Evolutionary conservation across 1,139 yeast species (phyloP).

Genomic region (Groenewaldozyma auringiensis): DNA sequence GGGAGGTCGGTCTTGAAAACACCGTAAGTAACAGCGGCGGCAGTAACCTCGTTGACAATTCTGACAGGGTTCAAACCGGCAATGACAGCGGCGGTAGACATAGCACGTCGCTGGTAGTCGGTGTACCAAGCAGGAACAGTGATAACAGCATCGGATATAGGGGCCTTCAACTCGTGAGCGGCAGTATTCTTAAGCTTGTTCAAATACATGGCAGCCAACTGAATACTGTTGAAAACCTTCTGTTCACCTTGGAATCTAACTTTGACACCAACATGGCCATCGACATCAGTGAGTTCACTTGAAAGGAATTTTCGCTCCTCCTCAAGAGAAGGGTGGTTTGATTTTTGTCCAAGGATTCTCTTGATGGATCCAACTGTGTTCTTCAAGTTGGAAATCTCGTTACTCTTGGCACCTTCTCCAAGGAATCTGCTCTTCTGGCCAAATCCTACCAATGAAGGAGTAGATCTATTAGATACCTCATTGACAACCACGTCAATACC

Average conservation of each 20-base stretch:
- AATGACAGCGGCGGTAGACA: slow-evolving; percentile 85
- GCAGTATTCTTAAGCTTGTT: slow-evolving; percentile 82
- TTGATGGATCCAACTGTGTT: slow-evolving; percentile 93
- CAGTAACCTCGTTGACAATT: slow-evolving; percentile 93
- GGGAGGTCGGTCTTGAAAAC: slow-evolving; percentile 94
- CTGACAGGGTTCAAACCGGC: slow-evolving; percentile 98
- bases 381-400: slow-evolving; percentile 91
- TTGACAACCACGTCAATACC: slow-evolving; percentile 97
- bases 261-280: slow-evolving; percentile 74
- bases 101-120: slow-evolving; percentile 93
- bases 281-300: slow-evolving; percentile 58
- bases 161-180: slow-evolving; percentile 63
- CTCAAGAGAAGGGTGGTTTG: slow-evolving; percentile 69
- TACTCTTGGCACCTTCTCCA: slow-evolving; percentile 94
- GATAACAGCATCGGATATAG: slow-evolving; percentile 76
- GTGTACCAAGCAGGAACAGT: slow-evolving; percentile 98
- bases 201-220: slow-evolving; percentile 90
- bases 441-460: slow-evolving; percentile 92
- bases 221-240: slow-evolving; percentile 75
- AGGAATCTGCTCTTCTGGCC: slow-evolving; percentile 82
- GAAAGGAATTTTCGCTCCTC: slow-evolving; percentile 69
- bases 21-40: slow-evolving; percentile 99
- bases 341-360: slow-evolving; percentile 77
- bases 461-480: slow-evolving; percentile 95
- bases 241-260: slow-evolving; percentile 79